Evolutionary conservation across 2,329 filamentous ascomycete genomes (phyloP), one percentile per base, ranked within the genome.

Genomic region (Fusarium nanum): DNA sequence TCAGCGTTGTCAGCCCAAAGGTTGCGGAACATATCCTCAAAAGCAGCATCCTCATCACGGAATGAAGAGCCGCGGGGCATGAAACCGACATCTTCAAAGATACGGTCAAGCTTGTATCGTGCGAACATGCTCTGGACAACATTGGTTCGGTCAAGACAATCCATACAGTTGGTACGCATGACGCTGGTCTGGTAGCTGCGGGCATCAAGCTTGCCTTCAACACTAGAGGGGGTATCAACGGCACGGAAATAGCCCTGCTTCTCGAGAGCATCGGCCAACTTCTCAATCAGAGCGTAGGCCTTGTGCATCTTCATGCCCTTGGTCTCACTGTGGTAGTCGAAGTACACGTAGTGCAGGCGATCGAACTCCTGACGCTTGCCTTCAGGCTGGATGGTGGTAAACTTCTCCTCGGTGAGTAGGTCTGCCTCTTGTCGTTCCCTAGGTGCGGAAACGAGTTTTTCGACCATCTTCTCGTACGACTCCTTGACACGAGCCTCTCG

Each of bases 1-100:
- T 99, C 96, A 59, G 97, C 96, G 76, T 99, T 99, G 81, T 99
- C 96, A 30, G 96, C 96, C 96, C 96, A 99, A 18, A 98, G 86
- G 80, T 98, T 98, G 72, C 96, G 93, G 88, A 98, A 99, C 62
- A 98, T 84, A 74, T 92, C 86, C 80, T 98, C 94, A 78, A 99
- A 99, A 2, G 86, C 88, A 14, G 87, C 83, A 76, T 98, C 93
- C 74, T 94, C 92, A 61, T 86, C 84, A 44, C 90, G 89, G 73
- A 96, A 94, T 23, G 87, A 90, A 75, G 95, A 89, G 58, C 94
- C 94, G 27, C 89, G 87, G 55, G 88, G 81, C 74, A 98, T 87
- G 54, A 98, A 83, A 37, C 94, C 94, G 6, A 93, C 83, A 74
- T 98, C 95, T 68, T 91, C 88, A 60, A 99, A 89, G 84, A 97